Conservation (phyloP, 768 basidiomycete genomes). For the Tulasnella calospora region DNA sequence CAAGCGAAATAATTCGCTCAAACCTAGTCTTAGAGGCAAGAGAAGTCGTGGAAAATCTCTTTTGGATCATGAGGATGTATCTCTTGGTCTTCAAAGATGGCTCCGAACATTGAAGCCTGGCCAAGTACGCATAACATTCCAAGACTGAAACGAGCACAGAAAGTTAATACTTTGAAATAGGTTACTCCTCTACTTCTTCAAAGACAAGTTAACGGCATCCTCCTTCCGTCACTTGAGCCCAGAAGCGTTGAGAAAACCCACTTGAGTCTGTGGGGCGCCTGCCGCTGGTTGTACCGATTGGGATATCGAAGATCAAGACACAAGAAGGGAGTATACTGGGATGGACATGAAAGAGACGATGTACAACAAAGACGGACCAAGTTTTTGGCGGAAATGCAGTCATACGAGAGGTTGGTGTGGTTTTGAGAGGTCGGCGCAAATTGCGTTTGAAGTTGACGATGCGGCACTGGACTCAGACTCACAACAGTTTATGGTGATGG, state of each 20-base stretch:
- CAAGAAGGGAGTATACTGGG: not conserved
- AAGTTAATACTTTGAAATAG: not conserved
- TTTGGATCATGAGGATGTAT: not conserved
- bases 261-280: not conserved
- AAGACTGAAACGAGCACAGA: not conserved
- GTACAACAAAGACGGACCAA: not conserved
- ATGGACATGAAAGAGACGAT: not conserved
- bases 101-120: not conserved
- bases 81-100: not conserved
- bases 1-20: not conserved
- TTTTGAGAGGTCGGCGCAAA: not conserved
- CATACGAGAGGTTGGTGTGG: not conserved
- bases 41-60: not conserved
- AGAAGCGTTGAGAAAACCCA: not conserved
- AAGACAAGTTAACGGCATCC: not conserved
- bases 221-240: not conserved
- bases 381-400: not conserved
- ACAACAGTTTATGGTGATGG: not conserved
- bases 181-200: not conserved
- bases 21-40: not conserved
- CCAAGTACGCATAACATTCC: not conserved
- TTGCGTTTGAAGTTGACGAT: not conserved
- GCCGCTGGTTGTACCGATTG: not conserved
- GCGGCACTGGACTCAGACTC: not conserved
- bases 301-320: not conserved